Conservation (phyloP, 2,329 filamentous ascomycete genomes). For the Xylogone sp. region DNA sequence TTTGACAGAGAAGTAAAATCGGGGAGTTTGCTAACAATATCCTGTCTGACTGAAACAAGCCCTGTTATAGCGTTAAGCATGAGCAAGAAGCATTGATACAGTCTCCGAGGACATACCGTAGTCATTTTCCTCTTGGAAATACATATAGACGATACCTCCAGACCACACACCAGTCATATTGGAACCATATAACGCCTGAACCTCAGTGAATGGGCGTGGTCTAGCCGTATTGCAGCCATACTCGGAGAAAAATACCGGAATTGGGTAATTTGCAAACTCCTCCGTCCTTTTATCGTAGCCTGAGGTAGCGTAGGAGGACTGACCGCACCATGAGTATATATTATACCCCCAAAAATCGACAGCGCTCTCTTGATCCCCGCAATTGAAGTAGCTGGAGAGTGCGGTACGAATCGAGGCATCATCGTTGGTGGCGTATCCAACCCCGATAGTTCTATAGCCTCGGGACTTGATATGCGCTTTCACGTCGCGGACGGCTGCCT, state of each 20-base stretch:
- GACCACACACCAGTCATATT: slow-evolving; percentile 87
- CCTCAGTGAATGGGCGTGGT: slow-evolving; percentile 80
- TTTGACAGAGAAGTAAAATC: slow-evolving; percentile 73
- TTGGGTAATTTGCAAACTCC: slow-evolving; percentile 85
- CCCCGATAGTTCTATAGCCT: slow-evolving; percentile 73
- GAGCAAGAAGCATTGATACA: not conserved
- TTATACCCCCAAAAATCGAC: slow-evolving; percentile 99
- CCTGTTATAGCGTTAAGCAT: slow-evolving; percentile 39
- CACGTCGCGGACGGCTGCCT: slow-evolving; percentile 93
- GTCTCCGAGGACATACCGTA: slow-evolving; percentile 56
- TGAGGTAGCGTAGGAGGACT: slow-evolving; percentile 71
- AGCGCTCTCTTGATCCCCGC: slow-evolving; percentile 59
- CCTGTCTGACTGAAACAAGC: slow-evolving; percentile 60
- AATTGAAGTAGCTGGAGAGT: slow-evolving; percentile 94
- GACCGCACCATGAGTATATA: slow-evolving; percentile 98
- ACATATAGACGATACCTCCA: slow-evolving; percentile 98
- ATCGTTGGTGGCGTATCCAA: slow-evolving; percentile 96
- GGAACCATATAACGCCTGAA: slow-evolving; percentile 71
- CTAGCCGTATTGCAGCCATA: slow-evolving; percentile 83
- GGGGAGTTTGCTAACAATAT: slow-evolving; percentile 59
- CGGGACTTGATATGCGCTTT: slow-evolving; percentile 88
- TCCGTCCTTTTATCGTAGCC: slow-evolving; percentile 79
- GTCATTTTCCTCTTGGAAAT: slow-evolving; percentile 86
- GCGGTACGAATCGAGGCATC: slow-evolving; percentile 77
- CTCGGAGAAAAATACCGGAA: slow-evolving; percentile 97